Evolutionary conservation across 805 yeast genomes (phyloP).

Genomic region (Candida alai): DNA sequence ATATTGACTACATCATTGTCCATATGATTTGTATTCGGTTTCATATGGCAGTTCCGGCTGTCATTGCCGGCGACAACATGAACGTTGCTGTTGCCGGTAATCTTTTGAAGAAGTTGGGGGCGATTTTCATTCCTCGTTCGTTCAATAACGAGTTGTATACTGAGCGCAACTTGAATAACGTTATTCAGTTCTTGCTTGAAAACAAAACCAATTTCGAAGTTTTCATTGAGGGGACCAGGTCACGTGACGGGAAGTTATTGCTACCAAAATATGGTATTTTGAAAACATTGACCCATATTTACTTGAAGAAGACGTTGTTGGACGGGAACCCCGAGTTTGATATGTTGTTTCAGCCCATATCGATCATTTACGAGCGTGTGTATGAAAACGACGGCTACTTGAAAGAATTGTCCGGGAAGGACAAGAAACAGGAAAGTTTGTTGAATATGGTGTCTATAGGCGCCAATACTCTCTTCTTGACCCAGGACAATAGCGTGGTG

Average conservation of each 20-base stretch:
- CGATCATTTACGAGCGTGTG: slow-evolving; percentile 58
- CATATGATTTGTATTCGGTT: slow-evolving; percentile 52
- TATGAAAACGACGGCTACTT: slow-evolving; percentile 54
- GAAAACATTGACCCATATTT: slow-evolving; percentile 47
- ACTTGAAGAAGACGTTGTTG: slow-evolving; percentile 33
- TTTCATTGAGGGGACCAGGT: slow-evolving; percentile 64
- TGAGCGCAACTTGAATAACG: slow-evolving; percentile 44
- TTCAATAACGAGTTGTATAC: slow-evolving; percentile 42
- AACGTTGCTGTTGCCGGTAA: slow-evolving; percentile 55
- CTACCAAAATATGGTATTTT: slow-evolving; percentile 61
- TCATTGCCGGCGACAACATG: slow-evolving; percentile 64
- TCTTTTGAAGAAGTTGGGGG: slow-evolving; percentile 49
- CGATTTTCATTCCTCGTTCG: slow-evolving; percentile 53
- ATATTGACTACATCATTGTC: slow-evolving; percentile 55
- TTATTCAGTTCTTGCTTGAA: slow-evolving; percentile 45
- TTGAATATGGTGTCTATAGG: slow-evolving; percentile 35
- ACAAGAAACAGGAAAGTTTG: slow-evolving; percentile 52
- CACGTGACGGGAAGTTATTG: slow-evolving; percentile 60
- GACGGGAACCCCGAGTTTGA: slow-evolving; percentile 23
- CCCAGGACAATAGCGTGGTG: slow-evolving; percentile 2
- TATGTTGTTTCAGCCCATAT: slow-evolving; percentile 46
- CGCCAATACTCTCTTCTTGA: slow-evolving; percentile 21
- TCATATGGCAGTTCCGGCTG: slow-evolving; percentile 51
- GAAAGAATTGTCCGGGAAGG: slow-evolving; percentile 53
- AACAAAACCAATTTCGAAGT: slow-evolving; percentile 54